phyloP scores from a whole-genome alignment of 1,284 basidiomycete genomes.

The Ceratobasidium sp. region DNA sequence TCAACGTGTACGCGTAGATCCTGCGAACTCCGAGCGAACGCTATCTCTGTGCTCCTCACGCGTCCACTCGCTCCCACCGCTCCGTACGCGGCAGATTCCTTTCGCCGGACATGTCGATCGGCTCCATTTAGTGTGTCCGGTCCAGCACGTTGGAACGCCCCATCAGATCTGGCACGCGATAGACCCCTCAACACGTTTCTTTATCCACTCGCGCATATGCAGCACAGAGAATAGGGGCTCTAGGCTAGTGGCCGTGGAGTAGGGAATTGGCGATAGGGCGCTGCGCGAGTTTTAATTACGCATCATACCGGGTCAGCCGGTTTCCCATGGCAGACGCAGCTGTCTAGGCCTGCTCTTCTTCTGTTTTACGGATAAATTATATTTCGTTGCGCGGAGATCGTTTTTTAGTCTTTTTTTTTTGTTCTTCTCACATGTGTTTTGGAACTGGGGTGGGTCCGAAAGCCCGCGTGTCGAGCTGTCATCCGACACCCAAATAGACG shows the following conservation, averaged over 20 bases:
- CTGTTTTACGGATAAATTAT: constrained; percentile 11
- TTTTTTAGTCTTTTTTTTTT: neutral
- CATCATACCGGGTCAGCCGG: neutral
- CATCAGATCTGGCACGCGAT: constrained; percentile 8
- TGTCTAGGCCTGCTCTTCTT: constrained; percentile 2
- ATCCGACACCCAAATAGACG: neutral
- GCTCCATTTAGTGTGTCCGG: constrained; percentile 12
- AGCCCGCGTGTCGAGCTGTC: constrained; percentile 5
- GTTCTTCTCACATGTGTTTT: neutral
- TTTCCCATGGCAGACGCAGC: neutral
- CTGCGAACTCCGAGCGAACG: neutral
- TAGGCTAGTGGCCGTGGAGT: neutral
- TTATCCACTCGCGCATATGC: neutral
- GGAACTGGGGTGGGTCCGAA: neutral
- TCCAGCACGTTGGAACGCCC: neutral
- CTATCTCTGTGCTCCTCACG: neutral
- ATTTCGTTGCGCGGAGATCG: neutral
- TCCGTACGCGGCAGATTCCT: constrained; percentile 9
- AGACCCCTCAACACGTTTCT: constrained; percentile 27
- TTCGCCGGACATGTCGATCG: constrained; percentile 1
- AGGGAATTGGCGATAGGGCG: constrained; percentile 11
- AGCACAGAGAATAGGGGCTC: constrained; percentile 12
- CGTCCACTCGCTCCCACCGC: constrained; percentile 1
- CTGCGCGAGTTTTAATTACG: neutral
- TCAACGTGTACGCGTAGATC: neutral